phyloP scores from a whole-genome alignment of 2,329 filamentous ascomycete genomes.

The Tolypocladium album region DNA sequence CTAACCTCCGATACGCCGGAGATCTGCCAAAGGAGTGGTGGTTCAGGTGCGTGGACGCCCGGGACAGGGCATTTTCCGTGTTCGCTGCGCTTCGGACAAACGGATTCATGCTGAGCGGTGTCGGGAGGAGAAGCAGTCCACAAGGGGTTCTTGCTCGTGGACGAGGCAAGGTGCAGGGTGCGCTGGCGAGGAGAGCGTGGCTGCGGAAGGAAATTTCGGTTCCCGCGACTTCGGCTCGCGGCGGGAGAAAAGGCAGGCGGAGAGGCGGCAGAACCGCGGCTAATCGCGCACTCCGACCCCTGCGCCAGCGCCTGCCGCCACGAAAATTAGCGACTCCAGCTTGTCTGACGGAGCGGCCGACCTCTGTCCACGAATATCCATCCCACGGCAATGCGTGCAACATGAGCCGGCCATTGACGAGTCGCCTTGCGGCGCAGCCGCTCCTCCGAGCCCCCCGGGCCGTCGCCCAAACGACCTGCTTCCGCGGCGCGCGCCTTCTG shows the following conservation, averaged over 20 bases:
- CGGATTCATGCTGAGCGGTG: conserved; percentile 32
- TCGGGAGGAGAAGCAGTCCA: conserved; percentile 13
- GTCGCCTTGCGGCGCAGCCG: conserved; percentile 30
- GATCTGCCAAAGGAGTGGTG: conserved; percentile 29
- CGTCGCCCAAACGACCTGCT: conserved; percentile 9
- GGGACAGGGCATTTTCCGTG: conserved; percentile 29
- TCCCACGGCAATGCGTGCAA: conserved; percentile 17
- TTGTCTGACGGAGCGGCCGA: conserved; percentile 9
- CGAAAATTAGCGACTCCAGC: conserved; percentile 6
- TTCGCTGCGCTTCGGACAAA: conserved; percentile 31
- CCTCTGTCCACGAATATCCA: no score
- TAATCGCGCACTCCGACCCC: conserved; percentile 6
- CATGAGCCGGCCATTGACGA: conserved; percentile 34
- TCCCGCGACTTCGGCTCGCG: conserved; percentile 24
- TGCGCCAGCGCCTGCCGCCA: neutral
- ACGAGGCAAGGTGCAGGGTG: conserved; percentile 11
- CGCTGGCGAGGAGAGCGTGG: conserved; percentile 14
- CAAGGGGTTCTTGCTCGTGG: conserved; percentile 15
- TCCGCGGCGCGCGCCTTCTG: conserved; percentile 21
- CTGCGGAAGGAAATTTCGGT: conserved; percentile 24
- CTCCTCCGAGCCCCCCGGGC: conserved; percentile 16
- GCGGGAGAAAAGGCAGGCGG: conserved; percentile 22
- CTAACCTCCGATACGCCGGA: conserved; percentile 38
- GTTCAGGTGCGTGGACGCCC: conserved; percentile 26
- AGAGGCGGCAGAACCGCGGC: conserved; percentile 23